Conservation (phyloP, 495 filamentous ascomycete species). For the Xylaria nigripes region DNA sequence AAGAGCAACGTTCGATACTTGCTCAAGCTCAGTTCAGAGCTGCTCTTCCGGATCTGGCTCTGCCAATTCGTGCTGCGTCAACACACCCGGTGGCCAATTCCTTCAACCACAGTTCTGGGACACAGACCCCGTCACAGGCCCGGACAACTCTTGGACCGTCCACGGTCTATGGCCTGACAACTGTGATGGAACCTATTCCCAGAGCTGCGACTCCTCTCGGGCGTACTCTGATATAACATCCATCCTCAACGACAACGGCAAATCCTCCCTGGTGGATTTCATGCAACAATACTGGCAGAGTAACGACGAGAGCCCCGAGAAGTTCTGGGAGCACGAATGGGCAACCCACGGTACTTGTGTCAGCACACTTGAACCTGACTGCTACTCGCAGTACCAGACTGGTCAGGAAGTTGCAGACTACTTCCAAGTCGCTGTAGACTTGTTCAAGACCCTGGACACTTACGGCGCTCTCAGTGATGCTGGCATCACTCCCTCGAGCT, state of each 20-base stretch:
- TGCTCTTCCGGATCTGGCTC: slow-evolving; percentile 5
- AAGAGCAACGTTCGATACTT: too few relatives aligned
- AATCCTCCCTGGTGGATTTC: slow-evolving; percentile 45
- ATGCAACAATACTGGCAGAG: slow-evolving; percentile 68
- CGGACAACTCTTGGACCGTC: slow-evolving; percentile 69
- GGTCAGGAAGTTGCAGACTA: slow-evolving; percentile 48
- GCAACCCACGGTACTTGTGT: slow-evolving; percentile 68
- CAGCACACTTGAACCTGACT: slow-evolving; percentile 55
- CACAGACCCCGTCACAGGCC: slow-evolving; percentile 58
- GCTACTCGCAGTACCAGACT: slow-evolving; percentile 54
- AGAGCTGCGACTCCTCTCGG: slow-evolving; percentile 56
- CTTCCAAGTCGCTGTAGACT: slow-evolving; percentile 43
- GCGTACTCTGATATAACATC: slow-evolving; percentile 57
- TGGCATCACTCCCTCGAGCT: slow-evolving; percentile 52
- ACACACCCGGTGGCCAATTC: slow-evolving; percentile 64
- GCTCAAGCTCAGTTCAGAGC: slow-evolving; percentile 2
- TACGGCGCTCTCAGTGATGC: slow-evolving; percentile 49
- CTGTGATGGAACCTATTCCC: slow-evolving; percentile 66
- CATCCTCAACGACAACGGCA: slow-evolving; percentile 17
- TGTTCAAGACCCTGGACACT: slow-evolving; percentile 47
- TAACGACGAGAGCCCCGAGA: slow-evolving; percentile 45
- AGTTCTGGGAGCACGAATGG: slow-evolving; percentile 82
- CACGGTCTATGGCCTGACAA: slow-evolving; percentile 79
- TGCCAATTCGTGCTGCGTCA: slow-evolving; percentile 64
- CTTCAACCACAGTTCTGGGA: slow-evolving; percentile 85